Evolutionary conservation across 148 eudicot species (phyloP), one percentile per base, ranked within the genome.

Genomic region (Cornus suecica): DNA sequence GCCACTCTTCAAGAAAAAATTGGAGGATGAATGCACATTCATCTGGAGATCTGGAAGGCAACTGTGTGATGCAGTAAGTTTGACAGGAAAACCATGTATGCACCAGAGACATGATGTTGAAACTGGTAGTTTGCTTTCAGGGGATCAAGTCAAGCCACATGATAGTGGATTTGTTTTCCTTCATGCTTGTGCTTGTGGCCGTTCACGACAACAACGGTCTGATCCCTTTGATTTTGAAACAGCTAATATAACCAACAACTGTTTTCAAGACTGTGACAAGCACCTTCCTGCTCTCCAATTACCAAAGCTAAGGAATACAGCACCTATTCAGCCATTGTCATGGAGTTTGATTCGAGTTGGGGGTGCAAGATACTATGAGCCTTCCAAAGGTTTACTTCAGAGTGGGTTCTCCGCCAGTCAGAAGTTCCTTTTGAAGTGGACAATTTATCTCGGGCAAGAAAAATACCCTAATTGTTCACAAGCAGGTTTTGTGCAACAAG

Each of bases 151-250:
- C 72, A 86, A 79, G 78, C 84, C 78, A 68, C 99, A 94, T 80
- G 87, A 85, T 31, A 94, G 99, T 76, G 99, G 94, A 71, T 89
- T 82, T 85, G 92, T 92, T 71, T 94, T 88, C 74, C 99, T 94
- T 80, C 97, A 94, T 84, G 97, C 97, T 26, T 94, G 99, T 90
- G 91, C 96, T n/a, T 94, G 99, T 92, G 99, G 99, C 29, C 88
- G 97, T 25, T 85, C 92, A 61, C 84, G 92, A 73, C 82, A 74
- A 69, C 60, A 89, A 74, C 87, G 90, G 63, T 69, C 83, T 30
- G 99, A 94, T 79, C 99, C 99, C 63, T 94, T 90, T 80, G 92
- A 92, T 86, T 89, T 90, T 88, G 94, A 86, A 84, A 76, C 91
- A 65, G 99, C 97, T 56, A 92, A 94, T 66, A 62, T 82, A 41